phyloP scores from a whole-genome alignment of 305 asterid species.

The Fraxinus paxiana region DNA sequence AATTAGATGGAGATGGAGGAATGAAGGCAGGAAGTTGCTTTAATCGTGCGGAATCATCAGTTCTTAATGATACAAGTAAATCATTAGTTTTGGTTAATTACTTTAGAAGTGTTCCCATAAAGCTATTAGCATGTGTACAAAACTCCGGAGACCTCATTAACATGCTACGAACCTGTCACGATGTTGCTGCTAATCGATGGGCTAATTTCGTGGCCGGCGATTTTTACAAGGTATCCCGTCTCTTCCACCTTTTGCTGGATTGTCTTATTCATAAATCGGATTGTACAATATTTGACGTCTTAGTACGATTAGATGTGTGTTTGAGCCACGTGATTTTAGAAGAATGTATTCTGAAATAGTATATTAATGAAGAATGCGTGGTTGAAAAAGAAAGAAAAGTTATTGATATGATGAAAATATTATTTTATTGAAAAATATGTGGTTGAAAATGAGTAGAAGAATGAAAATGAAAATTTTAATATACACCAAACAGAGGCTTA shows the following conservation, averaged over 20 bases:
- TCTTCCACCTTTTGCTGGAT: too few relatives aligned
- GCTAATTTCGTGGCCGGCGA: slow-evolving; percentile 81
- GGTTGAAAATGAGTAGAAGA: too few relatives aligned
- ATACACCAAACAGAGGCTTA: too few relatives aligned
- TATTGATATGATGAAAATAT: too few relatives aligned
- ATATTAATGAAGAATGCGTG: too few relatives aligned
- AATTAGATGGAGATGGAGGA: slow-evolving; percentile 78
- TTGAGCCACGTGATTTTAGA: too few relatives aligned
- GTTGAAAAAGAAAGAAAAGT: too few relatives aligned
- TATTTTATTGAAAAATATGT: too few relatives aligned
- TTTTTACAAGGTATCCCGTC: slow-evolving; percentile 53
- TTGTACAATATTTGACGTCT: background rate
- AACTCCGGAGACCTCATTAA: slow-evolving; percentile 46
- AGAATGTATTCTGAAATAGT: too few relatives aligned
- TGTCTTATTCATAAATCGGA: too few relatives aligned
- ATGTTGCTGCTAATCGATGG: slow-evolving; percentile 63
- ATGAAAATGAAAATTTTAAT: too few relatives aligned
- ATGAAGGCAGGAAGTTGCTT: slow-evolving; percentile 61
- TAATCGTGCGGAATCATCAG: slow-evolving; percentile 66
- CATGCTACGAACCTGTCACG: slow-evolving; percentile 60
- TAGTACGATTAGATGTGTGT: too few relatives aligned
- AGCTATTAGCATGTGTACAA: slow-evolving; percentile 50
- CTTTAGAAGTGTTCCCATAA: slow-evolving; percentile 55
- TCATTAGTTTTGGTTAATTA: slow-evolving; percentile 63
- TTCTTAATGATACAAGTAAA: slow-evolving; percentile 54